These are phyloP conservation scores for Triticum dicoccoides DNA, from an alignment of 176 grass and related monocot species.

Conservation along the genomic window DNA sequence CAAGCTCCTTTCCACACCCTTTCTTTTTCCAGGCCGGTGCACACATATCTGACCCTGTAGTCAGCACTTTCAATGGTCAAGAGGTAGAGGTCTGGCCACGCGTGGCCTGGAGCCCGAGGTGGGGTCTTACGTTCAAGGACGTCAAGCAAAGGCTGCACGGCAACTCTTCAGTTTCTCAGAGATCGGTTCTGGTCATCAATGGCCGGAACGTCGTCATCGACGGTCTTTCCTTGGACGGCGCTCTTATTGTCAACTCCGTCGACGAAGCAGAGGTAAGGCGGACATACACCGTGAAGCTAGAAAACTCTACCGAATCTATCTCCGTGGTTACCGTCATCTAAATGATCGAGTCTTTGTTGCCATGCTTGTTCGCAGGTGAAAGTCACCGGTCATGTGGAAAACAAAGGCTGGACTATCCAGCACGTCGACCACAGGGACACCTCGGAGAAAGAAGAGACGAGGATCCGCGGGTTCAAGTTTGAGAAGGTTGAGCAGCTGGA, in stretches of 20 bases:
- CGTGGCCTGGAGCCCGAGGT: conserved; percentile 81
- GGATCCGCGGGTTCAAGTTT: conserved; percentile 82
- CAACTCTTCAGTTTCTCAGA: conserved; percentile 54
- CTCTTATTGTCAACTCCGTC: conserved; percentile 56
- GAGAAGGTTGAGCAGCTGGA: conserved; percentile 78
- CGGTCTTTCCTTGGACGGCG: conserved; percentile 66
- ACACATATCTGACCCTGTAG: conserved; percentile 61
- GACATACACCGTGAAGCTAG: background rate
- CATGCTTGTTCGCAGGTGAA: conserved; percentile 44
- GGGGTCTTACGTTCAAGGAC: conserved; percentile 72
- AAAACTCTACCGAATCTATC: background rate
- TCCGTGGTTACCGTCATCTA: background rate
- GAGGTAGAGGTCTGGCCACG: conserved; percentile 92
- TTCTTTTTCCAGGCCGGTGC: conserved; percentile 63
- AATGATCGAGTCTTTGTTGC: background rate
- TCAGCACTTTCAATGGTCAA: conserved; percentile 80
- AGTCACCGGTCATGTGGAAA: conserved; percentile 47
- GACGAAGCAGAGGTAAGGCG: conserved; percentile 79
- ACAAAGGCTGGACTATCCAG: conserved; percentile 65
- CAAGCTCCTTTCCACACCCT: background rate
- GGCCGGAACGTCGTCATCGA: conserved; percentile 53
- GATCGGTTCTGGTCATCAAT: conserved; percentile 66
- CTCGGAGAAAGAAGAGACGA: conserved; percentile 66
- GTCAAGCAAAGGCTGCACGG: conserved; percentile 51
- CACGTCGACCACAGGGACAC: conserved; percentile 68